Percentiles rank a stretch among this genome's conserved stretches.
Evolutionary conservation across 2,329 filamentous ascomycete genomes (phyloP).

Genomic region (Paraphoma chrysanthemicola): DNA sequence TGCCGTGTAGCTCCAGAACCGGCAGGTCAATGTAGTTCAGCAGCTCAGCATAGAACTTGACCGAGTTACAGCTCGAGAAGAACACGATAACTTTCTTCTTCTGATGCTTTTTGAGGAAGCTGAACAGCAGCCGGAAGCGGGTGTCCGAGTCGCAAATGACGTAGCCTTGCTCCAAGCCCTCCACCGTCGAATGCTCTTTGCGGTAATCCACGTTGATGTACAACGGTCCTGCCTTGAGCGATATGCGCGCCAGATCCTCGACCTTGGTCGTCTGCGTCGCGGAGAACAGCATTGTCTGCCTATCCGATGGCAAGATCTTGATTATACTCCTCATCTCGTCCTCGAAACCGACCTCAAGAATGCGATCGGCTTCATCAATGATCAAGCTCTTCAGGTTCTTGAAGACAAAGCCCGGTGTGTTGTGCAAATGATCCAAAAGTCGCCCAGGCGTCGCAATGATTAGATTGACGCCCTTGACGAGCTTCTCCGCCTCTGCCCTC

Average conservation of each 20-base stretch:
- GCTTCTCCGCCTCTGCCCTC: slow-evolving; percentile 90
- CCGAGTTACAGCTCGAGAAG: slow-evolving; percentile 84
- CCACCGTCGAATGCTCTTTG: slow-evolving; percentile 89
- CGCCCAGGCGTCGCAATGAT: slow-evolving; percentile 93
- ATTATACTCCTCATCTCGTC: slow-evolving; percentile 98
- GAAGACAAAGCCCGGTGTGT: slow-evolving; percentile 86
- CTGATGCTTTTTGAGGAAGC: slow-evolving; percentile 87
- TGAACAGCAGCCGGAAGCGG: slow-evolving; percentile 91
- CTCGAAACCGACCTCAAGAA: slow-evolving; percentile 96
- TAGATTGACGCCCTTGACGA: slow-evolving; percentile 91
- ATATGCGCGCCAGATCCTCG: slow-evolving; percentile 94
- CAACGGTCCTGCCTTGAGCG: slow-evolving; percentile 84
- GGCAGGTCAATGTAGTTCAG: slow-evolving; percentile 97
- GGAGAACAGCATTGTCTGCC: slow-evolving; percentile 98
- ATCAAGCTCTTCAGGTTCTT: slow-evolving; percentile 92
- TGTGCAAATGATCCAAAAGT: slow-evolving; percentile 91
- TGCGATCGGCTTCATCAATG: slow-evolving; percentile 96
- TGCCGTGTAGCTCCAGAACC: slow-evolving; percentile 83
- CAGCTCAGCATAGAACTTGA: slow-evolving; percentile 93
- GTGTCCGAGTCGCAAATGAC: slow-evolving; percentile 92
- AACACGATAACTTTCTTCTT: slow-evolving; percentile 99
- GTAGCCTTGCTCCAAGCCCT: slow-evolving; percentile 94
- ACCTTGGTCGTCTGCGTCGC: slow-evolving; percentile 99
- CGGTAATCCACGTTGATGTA: slow-evolving; percentile 97
- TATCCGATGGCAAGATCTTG: slow-evolving; percentile 84